A percentile compares a stretch with the other conserved stretches of the same genome.
Evolutionary conservation across 495 filamentous ascomycete genomes (phyloP).

Genomic region (Rhizodiscina lignyota): DNA sequence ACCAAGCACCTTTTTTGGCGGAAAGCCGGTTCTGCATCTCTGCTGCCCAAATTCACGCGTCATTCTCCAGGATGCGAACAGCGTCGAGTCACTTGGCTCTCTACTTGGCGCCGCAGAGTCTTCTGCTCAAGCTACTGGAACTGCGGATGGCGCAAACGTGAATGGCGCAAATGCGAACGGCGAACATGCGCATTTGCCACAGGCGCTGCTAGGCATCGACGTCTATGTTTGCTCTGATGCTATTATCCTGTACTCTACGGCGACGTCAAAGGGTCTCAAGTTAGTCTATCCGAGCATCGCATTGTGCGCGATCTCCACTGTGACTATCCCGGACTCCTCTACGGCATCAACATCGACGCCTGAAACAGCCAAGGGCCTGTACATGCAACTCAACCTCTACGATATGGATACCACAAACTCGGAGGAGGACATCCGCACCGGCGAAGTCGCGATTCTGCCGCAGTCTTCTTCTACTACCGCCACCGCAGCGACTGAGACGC

Average conservation of each 20-base stretch:
- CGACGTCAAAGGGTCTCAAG: too few relatives aligned
- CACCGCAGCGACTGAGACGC: conserved; percentile 9
- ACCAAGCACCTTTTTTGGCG: conserved; percentile 64
- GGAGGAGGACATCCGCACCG: conserved; percentile 50
- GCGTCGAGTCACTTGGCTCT: conserved; percentile 19
- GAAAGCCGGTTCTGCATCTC: conserved; percentile 66
- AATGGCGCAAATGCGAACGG: background rate
- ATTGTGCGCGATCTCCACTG: too few relatives aligned
- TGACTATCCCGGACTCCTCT: too few relatives aligned
- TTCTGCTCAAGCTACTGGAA: background rate
- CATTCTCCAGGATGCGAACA: conserved; percentile 28
- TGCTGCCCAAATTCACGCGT: conserved; percentile 47
- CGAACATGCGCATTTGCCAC: conserved; percentile 38
- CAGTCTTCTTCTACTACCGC: conserved; percentile 19
- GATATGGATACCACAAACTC: conserved; percentile 21
- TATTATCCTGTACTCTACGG: too few relatives aligned
- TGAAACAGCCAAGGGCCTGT: too few relatives aligned
- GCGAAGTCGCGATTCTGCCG: conserved; percentile 64
- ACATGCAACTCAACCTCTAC: conserved; percentile 60
- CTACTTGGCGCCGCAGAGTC: background rate
- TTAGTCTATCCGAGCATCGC: too few relatives aligned
- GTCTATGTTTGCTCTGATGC: too few relatives aligned
- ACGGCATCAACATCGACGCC: too few relatives aligned
- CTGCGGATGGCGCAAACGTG: background rate
- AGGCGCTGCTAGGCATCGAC: conserved; percentile 19